Base-by-base conservation (phyloP, 495 filamentous ascomycete species). In the Tetracladium setigerum region DNA sequence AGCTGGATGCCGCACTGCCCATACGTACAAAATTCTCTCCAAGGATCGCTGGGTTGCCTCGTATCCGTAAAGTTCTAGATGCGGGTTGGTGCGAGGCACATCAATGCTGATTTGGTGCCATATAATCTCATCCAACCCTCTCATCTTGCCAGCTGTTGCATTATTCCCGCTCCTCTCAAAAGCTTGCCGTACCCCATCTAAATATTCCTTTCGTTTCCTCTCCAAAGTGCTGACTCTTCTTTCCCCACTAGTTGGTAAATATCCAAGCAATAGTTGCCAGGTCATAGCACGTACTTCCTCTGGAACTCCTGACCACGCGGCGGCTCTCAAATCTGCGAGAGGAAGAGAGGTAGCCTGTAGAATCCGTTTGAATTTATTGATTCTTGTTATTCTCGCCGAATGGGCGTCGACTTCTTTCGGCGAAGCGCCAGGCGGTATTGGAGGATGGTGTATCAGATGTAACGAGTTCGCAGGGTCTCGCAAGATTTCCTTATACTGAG, bases 91-190 rank as follows among this genome's bases (percentile, higher is more conserved):
- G 36, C 92, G 84, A 7, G 92, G 92, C 16, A 98, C 94, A 62
- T 98, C 92, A 58, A 98, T 98, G 55, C 87, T 95, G 62, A 98
- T 96, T 56, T 98, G 92, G 63, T 98, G 92, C 92, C 92, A 98
- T 42, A 98, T 81, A 17, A 86, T 83, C 67, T 98, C 91, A 57
- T 97, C 92, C 17, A 98, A 71, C 7, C 92, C 92, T 57, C 89
- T 73, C 22, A 69, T 70, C 39, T 82, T 74, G 13, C 78, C 71
- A 35, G 65, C 59, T 16, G 55, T 63, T 9, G 68, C 59, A 30
- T 58, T 61, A 35, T 64, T 69, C 4, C 69, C 74, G 10, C 83
- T 81, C 44, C 86, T 78, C 49, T 94, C 89, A 63, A 98, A 98
- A 6, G 90, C 89, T 65, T 96, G 90, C 32, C 87, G 80, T 18